phyloP scores from a whole-genome alignment of 805 yeast genomes.

The Candida suzukii region DNA sequence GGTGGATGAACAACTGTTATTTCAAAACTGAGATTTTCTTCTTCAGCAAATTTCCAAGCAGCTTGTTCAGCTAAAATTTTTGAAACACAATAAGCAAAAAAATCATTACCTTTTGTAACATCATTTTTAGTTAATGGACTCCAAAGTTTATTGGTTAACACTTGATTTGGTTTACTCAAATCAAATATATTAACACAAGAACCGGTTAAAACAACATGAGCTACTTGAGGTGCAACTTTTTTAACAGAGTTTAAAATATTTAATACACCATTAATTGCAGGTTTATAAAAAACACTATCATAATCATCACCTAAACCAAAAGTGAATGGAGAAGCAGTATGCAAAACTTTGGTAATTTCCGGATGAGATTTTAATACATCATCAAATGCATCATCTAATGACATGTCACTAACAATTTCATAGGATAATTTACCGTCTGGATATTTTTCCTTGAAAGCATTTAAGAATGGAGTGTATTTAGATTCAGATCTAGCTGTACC shows the following conservation, averaged over 20 bases:
- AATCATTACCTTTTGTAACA: no score
- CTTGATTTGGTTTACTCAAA: not conserved
- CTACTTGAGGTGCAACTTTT: slow-evolving; percentile 28
- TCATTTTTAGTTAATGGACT: slow-evolving; percentile 18
- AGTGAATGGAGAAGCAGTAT: slow-evolving; percentile 45
- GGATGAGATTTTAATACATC: slow-evolving; percentile 32
- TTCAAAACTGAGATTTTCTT: slow-evolving; percentile 12
- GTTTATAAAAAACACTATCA: slow-evolving; percentile 33
- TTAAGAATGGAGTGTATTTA: no score
- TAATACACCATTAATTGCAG: slow-evolving; percentile 39
- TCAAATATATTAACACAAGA: slow-evolving; percentile 37
- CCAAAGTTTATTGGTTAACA: slow-evolving; percentile 28
- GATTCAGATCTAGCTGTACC: slow-evolving; percentile 22
- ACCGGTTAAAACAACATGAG: slow-evolving; percentile 35
- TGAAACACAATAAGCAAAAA: no score
- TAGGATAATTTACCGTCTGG: slow-evolving; percentile 15
- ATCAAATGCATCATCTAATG: slow-evolving; percentile 37
- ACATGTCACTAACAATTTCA: slow-evolving; percentile 27
- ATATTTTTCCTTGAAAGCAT: slow-evolving; percentile 7
- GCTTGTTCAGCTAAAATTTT: slow-evolving; percentile 16
- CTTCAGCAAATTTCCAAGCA: not conserved
- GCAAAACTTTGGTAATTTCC: slow-evolving; percentile 36
- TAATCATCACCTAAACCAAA: slow-evolving; percentile 21
- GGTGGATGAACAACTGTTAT: slow-evolving; percentile 27
- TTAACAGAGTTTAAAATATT: slow-evolving; percentile 33